Base-by-base conservation (phyloP, 768 basidiomycete species). In the Arthromyces matolae region DNA sequence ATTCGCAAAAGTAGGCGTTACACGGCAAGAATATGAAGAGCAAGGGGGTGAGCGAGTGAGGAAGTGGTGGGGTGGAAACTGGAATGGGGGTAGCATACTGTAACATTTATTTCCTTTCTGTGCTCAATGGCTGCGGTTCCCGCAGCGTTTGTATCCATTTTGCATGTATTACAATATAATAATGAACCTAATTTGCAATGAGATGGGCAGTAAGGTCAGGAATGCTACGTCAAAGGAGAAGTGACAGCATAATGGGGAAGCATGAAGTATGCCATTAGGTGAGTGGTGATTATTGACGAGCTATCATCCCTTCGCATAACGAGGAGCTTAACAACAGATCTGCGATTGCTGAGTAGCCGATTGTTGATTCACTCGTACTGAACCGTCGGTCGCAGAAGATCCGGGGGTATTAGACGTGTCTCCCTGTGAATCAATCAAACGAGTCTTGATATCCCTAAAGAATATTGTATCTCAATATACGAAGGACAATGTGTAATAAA, bases 391-490 rank as follows among this genome's bases (percentile, higher is more conserved):
- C n/a, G 69, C 59, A 27, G 72, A 57, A 14, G 67, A 64, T 27
- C 68, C 71, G 24, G 62, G 46, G 12, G 76, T 62, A 32, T 69
- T 72, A 18, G 70, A 66, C 19, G 73, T 72, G 38, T 89, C 87
- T 19, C 80, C 84, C 69, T 91, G 88, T 10, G 93, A 92, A 69
- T 98, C 96, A 63, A 98, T 97, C 55, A 98, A 76, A 38, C 96
- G 90, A 41, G 90, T 80, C 76, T 98, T 99, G 78, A 98, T 97
- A 64, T 96, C 95, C 64, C 95, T 94, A 29, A 92, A 32, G 23
- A n/a, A n/a, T n/a, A 49, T 50, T 13, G 36, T 16, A 27, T 14
- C 12, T 42, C 8, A 29, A 39, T 28, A 18, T 42, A 40, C 28
- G 41, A 14, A 3, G 39, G 19, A 19, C 8, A 14, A 14, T 36